Percentiles rank a stretch among this genome's conserved stretches.
phyloP scores from a whole-genome alignment of 2,329 filamentous ascomycete species.

The Corniculantispora saksenae region DNA sequence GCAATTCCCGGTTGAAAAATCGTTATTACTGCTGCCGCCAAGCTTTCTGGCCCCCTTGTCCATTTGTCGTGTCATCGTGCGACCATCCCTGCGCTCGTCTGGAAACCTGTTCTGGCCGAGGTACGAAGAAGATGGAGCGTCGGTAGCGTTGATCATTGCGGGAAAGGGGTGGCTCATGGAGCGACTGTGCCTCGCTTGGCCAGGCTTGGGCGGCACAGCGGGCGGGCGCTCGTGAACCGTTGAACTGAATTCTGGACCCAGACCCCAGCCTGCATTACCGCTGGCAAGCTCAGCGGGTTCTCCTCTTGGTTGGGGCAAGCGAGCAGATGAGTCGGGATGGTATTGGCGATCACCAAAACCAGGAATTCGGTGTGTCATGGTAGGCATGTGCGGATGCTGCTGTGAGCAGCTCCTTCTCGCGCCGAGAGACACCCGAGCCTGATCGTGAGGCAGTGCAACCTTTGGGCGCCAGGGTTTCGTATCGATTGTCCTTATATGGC shows the following conservation, averaged over 20 bases:
- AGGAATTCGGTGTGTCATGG: constrained; percentile 13
- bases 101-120: constrained; percentile 33
- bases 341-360: constrained; percentile 7
- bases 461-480: not conserved
- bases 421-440: not conserved
- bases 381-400: not conserved
- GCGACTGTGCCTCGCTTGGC: constrained; percentile 40
- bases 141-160: constrained; percentile 59
- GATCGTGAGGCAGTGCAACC: not conserved
- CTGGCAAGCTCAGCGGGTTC: not conserved
- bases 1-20: constrained; percentile 71
- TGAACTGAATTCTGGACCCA: not conserved
- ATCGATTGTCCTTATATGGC: not conserved
- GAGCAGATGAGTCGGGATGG: constrained; percentile 2
- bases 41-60: constrained; percentile 30
- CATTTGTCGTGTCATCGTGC: constrained; percentile 28
- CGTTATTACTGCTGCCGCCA: constrained; percentile 42
- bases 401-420: constrained; percentile 9
- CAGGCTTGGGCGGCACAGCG: constrained; percentile 7
- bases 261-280: constrained; percentile 6
- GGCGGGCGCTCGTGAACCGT: constrained; percentile 4
- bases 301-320: not conserved
- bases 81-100: constrained; percentile 46
- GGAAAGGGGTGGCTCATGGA: constrained; percentile 83
- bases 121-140: constrained; percentile 24